Conservation (phyloP, 345 rosid genomes). For the Acer negundo region DNA sequence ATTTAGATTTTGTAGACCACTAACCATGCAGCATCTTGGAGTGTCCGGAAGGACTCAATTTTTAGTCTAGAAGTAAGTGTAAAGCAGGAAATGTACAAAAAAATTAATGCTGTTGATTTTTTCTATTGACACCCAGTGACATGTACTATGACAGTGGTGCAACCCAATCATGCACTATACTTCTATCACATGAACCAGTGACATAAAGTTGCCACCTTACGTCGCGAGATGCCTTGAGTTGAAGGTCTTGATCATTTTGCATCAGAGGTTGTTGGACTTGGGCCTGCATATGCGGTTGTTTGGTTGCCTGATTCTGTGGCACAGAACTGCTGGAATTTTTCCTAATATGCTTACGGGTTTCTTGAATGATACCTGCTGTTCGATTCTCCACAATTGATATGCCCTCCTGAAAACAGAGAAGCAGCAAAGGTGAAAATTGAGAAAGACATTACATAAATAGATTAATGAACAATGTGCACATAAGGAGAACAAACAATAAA, state of each 20-base stretch:
- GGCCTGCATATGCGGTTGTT: constrained; percentile 37
- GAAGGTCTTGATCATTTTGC: constrained; percentile 80
- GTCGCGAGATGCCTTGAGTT: constrained; percentile 98
- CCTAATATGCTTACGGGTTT: constrained; percentile 75
- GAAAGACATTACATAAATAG: not conserved
- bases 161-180: constrained; percentile 26
- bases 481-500: not conserved
- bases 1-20: not conserved
- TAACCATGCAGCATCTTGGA: not conserved
- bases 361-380: constrained; percentile 83
- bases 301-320: constrained; percentile 38
- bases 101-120: not conserved
- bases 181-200: constrained; percentile 40
- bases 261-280: constrained; percentile 40
- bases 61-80: not conserved
- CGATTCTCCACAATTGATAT: constrained; percentile 74
- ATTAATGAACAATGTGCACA: not conserved
- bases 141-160: constrained; percentile 5
- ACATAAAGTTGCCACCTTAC: constrained; percentile 92
- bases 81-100: not conserved
- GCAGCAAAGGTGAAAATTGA: constrained; percentile 14
- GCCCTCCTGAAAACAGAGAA: constrained; percentile 65
- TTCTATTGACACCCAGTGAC: not conserved
- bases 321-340: constrained; percentile 50
- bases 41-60: not conserved